These are phyloP conservation scores for Nicotiana attenuata DNA, from an alignment of 257 asterid genomes.

Conservation along the genomic window DNA sequence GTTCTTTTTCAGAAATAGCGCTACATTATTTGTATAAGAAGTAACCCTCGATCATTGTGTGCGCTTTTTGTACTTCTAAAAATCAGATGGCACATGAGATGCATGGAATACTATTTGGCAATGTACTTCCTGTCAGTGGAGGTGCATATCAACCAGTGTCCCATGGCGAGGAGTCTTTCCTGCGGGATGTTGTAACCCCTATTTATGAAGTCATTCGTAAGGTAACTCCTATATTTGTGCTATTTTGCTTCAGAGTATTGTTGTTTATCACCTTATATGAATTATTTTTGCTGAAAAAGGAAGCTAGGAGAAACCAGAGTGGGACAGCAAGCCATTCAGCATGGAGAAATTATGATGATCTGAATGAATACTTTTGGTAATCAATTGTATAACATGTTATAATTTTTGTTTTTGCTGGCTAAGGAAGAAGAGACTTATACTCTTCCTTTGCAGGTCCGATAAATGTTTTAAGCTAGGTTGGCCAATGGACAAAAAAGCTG, in stretches of 20 bases:
- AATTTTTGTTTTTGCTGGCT: background rate
- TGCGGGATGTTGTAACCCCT: conserved; percentile 80
- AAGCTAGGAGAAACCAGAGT: conserved; percentile 71
- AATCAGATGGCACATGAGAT: conserved; percentile 83
- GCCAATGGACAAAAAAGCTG: conserved; percentile 73
- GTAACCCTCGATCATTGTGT: conserved; percentile 5
- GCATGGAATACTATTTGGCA: conserved; percentile 53
- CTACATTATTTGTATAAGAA: conserved; percentile 11
- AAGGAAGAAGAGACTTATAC: background rate
- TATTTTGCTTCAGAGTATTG: conserved; percentile 4
- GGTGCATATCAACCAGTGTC: conserved; percentile 46
- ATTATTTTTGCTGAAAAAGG: conserved; percentile 57
- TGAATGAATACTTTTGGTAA: conserved; percentile 97
- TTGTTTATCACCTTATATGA: conserved; percentile 20
- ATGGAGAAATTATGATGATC: conserved; percentile 97
- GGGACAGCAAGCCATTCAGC: conserved; percentile 96
- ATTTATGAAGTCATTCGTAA: conserved; percentile 71
- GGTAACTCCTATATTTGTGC: conserved; percentile 37
- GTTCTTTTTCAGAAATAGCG: background rate
- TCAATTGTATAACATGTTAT: conserved; percentile 17
- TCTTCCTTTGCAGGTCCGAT: conserved; percentile 47
- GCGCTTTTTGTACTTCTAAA: background rate
- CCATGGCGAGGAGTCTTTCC: conserved; percentile 69
- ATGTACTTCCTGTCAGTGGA: conserved; percentile 65
- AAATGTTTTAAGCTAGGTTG: conserved; percentile 80